Evolutionary conservation across 106 monocot species (phyloP), one percentile per base, ranked within the genome.

Genomic region (Dendrobium chrysotoxum): DNA sequence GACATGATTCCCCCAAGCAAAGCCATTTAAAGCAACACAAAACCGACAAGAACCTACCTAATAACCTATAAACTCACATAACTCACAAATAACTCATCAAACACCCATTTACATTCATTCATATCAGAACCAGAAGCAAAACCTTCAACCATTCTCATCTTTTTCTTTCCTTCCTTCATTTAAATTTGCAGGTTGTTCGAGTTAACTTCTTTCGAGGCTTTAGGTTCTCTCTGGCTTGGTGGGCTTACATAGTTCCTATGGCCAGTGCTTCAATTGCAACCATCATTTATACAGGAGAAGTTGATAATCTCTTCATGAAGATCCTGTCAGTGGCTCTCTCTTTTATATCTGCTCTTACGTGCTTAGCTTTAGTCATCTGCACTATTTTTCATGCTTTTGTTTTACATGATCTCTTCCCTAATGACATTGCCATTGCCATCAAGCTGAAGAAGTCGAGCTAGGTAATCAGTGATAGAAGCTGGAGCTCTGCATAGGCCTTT

Each of bases 231-330:
- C 82, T 95, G 39, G 87, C 90, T 15, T 92, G 95, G 95, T 95
- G 95, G 92, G 92, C 95, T 16, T 95, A 95, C 78, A 90, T 88
- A 28, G 85, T 90, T 67, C 92, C 92, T 38, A 95, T 89, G 95
- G 87, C 90, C 7, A 87, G 87, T 3, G 92, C 88, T 30, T 74
- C 95, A 7, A 83, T 87, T 10, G 92, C 92, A 4, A 89, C 88
- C 0, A 90, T 95, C 10, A 77, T 57, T 79, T 92, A 95, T 79
- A 71, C 90, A 0, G 55, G 23, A 35, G 88, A 84, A 73, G 87
- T 92, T 15, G 86, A 76, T 26, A 90, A 86, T 75, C 18, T 77
- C 3, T 58, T 92, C 16, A 92, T 90, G 4, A 81, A 77, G 67
- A 31, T 82, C 0, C 82, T 95, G 4, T 75, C 90, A 16, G 75